Evolutionary conservation across 1,139 yeast genomes (phyloP).

Genomic region (Debaryomyces sp.): DNA sequence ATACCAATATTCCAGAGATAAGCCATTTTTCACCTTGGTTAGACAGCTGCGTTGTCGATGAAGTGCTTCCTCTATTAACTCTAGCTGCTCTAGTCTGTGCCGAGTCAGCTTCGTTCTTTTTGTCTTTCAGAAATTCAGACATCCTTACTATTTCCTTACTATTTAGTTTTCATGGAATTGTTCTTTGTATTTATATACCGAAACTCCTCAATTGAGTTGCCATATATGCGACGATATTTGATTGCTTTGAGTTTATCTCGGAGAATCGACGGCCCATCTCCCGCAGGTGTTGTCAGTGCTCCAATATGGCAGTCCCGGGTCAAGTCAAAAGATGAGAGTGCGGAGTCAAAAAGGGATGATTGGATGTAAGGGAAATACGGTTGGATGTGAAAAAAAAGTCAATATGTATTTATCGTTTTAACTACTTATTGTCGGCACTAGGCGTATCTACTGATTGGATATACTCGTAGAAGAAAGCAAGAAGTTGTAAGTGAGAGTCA

Average conservation of each 20-base stretch:
- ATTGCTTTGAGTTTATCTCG: background rate
- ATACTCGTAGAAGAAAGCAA: constrained; percentile 45
- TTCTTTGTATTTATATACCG: background rate
- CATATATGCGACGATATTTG: background rate
- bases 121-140: background rate
- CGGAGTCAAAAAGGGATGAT: background rate
- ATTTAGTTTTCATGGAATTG: background rate
- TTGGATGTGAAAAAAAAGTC: background rate
- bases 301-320: background rate
- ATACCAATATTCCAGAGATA: background rate
- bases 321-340: background rate
- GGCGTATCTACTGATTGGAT: constrained; percentile 28
- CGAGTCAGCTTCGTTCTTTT: background rate
- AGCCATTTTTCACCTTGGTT: background rate
- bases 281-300: background rate
- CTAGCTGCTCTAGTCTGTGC: background rate
- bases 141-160: background rate
- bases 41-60: background rate
- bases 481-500: constrained; percentile 42
- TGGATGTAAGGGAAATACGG: too few species aligned
- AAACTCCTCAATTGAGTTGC: background rate
- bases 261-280: background rate
- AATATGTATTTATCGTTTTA: background rate
- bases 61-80: background rate
- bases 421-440: constrained; percentile 18